These are phyloP conservation scores for Botrytis aclada DNA, from an alignment of 2,329 filamentous ascomycete species.

Conservation along the genomic window DNA sequence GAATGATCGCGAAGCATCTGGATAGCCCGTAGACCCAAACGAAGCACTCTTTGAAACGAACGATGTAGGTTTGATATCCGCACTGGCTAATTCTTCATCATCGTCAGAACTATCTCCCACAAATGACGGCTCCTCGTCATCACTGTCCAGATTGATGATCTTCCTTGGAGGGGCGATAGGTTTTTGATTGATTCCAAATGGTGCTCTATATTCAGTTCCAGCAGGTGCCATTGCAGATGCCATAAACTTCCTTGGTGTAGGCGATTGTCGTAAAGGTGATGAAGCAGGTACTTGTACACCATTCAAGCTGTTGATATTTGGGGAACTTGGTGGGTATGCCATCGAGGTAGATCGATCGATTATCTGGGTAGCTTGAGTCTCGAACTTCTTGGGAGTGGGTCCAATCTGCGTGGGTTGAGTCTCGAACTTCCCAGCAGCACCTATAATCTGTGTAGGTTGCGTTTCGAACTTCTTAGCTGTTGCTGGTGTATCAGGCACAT, in stretches of 20 bases:
- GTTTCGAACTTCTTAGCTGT: constrained; percentile 36
- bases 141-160: constrained; percentile 51
- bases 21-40: constrained; percentile 38
- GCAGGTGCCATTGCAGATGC: constrained; percentile 69
- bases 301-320: constrained; percentile 30
- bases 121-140: constrained; percentile 55
- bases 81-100: constrained; percentile 49
- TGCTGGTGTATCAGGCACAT: constrained; percentile 36
- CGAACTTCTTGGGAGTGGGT: constrained; percentile 28
- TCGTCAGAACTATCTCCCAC: constrained; percentile 64
- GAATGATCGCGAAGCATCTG: constrained; percentile 34
- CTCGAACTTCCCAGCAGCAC: constrained; percentile 31
- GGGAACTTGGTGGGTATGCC: constrained; percentile 24
- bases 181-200: constrained; percentile 40
- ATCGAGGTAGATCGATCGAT: constrained; percentile 35
- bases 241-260: constrained; percentile 38
- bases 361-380: constrained; percentile 44
- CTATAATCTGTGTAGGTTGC: constrained; percentile 33
- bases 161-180: constrained; percentile 40
- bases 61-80: constrained; percentile 59
- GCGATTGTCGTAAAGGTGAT: constrained; percentile 54
- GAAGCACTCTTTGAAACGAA: constrained; percentile 46
- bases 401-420: constrained; percentile 38
- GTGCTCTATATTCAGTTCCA: constrained; percentile 66
- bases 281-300: constrained; percentile 84